Base-by-base conservation (phyloP, 352 stramenopile species). In the Globisporangium irregulare region DNA sequence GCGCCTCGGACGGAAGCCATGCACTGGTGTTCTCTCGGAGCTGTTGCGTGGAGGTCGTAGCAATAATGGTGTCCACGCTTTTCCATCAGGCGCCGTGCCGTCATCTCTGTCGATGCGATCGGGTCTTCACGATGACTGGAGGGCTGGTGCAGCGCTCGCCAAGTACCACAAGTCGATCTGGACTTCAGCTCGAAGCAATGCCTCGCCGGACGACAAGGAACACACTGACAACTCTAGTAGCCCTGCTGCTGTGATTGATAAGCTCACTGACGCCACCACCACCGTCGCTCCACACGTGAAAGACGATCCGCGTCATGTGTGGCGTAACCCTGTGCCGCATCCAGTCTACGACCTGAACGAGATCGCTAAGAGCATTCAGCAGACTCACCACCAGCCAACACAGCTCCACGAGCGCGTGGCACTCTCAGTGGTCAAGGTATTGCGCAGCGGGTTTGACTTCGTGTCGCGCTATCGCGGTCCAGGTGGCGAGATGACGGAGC, bases 371-470 rank as follows among this genome's bases (percentile, higher is more conserved):
- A 73, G 27, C 14, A 54, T 79, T 36, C 50, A 65, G 7, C 69
- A 79, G 62, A 88, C 71, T 0, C 71, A 86, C 68, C 73, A 77
- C 53, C 68, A 79, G 0, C 66, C 68, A 1, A 76, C 64, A 8
- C 68, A 84, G 41, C 60, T 79, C 4, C 77, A 85, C 64, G 76
- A 88, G 10, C 68, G 73, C 32, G 65, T 77, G 0, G 78, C 77
- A 1, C 58, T 75, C 15, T 57, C 73, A 18, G 81, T 81, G 5
- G 70, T 91, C 48, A 78, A 84, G 56, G 29, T 68, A 2, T 51
- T 89, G 25, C 83, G 86, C 18, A 65, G 34, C 2, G 70, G 75
- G 0, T 91, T 92, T 36, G 80, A 91, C 59, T 41, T 81, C 34
- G 43, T 79, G 0, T 86, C 75, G 1, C 56, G 79, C 0, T 92